Evolutionary conservation across 148 eudicot species (phyloP), one percentile per base, ranked within the genome.

Genomic region (Rheum nobile): DNA sequence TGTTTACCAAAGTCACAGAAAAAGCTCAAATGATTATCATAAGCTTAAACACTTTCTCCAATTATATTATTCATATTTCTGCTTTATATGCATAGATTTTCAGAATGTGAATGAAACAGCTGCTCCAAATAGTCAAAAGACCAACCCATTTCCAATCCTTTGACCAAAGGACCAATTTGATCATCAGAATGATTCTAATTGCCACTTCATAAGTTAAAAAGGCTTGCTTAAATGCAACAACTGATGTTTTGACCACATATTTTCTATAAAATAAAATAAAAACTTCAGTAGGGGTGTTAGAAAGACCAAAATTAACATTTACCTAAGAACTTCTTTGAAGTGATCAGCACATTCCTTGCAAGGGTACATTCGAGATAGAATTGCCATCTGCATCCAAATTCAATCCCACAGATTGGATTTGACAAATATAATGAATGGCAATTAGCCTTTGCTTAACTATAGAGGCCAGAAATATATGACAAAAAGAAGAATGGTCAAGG

Each of bases 321-420:
- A 91, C 97, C 96, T 89, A 72, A 90, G 79, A 69, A 93, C 84
- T 71, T 90, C 96, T 86, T 90, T 93, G 74, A 93, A 90, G 84
- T 92, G 98, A 75, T 92, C 98, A n/a, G 98, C 98, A 80, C 98
- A 92, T 71, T 92, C 98, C 82, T 88, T 85, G 82, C 98, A 92
- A 47, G 98, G 96, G 77, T 90, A 92, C 85, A 90, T 90, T 59
- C 96, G 91, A 57, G 96, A 90, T 77, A 90, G 76, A 72, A 92
- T 90, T 63, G 87, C 84, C 96, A 92, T 92, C 98, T 92, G 88
- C 86, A 84, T 28, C 43, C 55, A 74, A 22, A 80, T 65, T 46
- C 11, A 73, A 22, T 42, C 42, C 42, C 75, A 65, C 5, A 65
- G n/a, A 34, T 34, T 34, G 41, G 70, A 65, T 57, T 10, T 57